These are phyloP conservation scores for Henckelia pumila DNA, from an alignment of 257 asterid genomes.

Conservation along the genomic window DNA sequence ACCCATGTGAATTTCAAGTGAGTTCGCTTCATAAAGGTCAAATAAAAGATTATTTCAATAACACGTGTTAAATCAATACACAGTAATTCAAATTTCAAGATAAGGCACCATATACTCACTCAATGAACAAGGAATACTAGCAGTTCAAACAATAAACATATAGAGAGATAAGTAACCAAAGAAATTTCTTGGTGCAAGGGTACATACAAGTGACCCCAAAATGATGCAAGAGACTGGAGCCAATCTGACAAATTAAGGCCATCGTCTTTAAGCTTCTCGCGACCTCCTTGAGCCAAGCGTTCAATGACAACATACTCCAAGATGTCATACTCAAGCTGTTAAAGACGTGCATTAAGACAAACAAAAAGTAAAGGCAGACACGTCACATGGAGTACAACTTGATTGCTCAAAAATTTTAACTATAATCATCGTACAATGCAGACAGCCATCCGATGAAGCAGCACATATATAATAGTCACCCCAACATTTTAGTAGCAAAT, in stretches of 20 bases:
- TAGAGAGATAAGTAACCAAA: constrained; percentile 27
- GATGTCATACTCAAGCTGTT: constrained; percentile 96
- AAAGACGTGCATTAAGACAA: constrained; percentile 22
- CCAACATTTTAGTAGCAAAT: no score
- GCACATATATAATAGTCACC: no score
- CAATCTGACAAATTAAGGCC: constrained; percentile 98
- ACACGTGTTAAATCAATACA: constrained; percentile 19
- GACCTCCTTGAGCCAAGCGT: constrained; percentile 97
- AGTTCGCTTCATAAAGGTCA: constrained; percentile 13
- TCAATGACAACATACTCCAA: constrained; percentile 97
- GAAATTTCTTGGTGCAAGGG: constrained; percentile 30
- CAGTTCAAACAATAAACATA: neutral
- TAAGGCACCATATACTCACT: constrained; percentile 26
- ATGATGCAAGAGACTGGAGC: constrained; percentile 99
- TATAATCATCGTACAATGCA: no score
- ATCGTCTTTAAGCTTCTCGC: constrained; percentile 97
- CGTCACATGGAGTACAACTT: constrained; percentile 1
- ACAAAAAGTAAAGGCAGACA: constrained; percentile 3
- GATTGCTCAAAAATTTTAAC: neutral
- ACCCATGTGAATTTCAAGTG: constrained; percentile 16
- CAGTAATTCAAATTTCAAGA: constrained; percentile 23
- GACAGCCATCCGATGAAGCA: no score
- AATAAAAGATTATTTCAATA: constrained; percentile 7
- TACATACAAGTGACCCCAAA: constrained; percentile 99
- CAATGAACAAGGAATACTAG: constrained; percentile 18